These are phyloP conservation scores for Gelatoporia subvermispora DNA, from an alignment of 768 basidiomycete species.

Conservation along the genomic window DNA sequence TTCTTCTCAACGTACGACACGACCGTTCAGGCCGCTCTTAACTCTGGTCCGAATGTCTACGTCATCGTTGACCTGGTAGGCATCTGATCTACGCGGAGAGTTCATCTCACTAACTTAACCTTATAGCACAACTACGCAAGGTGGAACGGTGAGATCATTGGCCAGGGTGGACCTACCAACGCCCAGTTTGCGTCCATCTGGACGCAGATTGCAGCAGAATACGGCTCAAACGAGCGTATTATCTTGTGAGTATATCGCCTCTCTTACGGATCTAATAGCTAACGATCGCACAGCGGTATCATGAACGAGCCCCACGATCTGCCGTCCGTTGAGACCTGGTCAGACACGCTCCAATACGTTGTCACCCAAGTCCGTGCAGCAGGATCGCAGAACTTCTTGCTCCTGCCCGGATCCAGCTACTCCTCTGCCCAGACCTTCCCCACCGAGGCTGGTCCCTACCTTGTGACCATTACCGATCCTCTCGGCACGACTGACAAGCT, in stretches of 20 bases:
- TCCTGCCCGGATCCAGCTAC: conserved; percentile 40
- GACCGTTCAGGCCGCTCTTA: conserved; percentile 43
- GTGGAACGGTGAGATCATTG: conserved; percentile 44
- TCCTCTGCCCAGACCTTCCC: conserved; percentile 35
- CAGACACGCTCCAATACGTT: conserved; percentile 31
- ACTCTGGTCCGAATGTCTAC: conserved; percentile 35
- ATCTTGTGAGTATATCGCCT: conserved; percentile 24
- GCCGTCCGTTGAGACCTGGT: conserved; percentile 30
- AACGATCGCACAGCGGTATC: conserved; percentile 19
- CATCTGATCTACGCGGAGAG: neutral
- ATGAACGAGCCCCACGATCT: conserved; percentile 50
- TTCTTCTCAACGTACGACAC: conserved; percentile 43
- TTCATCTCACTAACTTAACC: neutral
- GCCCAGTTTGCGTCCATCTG: conserved; percentile 37
- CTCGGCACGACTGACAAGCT: conserved; percentile 32
- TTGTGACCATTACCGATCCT: conserved; percentile 39
- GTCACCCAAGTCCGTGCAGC: conserved; percentile 40
- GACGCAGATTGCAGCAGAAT: conserved; percentile 35
- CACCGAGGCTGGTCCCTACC: conserved; percentile 33
- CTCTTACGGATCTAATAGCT: conserved; percentile 13
- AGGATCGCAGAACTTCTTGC: conserved; percentile 38
- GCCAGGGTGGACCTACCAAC: conserved; percentile 38
- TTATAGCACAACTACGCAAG: conserved; percentile 53
- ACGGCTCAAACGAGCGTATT: conserved; percentile 29
- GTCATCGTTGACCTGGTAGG: conserved; percentile 47